A percentile compares a stretch with the other conserved stretches of the same genome.
Evolutionary conservation across 208 protist genomes (phyloP).

Genomic region (Crithidia bombi): DNA sequence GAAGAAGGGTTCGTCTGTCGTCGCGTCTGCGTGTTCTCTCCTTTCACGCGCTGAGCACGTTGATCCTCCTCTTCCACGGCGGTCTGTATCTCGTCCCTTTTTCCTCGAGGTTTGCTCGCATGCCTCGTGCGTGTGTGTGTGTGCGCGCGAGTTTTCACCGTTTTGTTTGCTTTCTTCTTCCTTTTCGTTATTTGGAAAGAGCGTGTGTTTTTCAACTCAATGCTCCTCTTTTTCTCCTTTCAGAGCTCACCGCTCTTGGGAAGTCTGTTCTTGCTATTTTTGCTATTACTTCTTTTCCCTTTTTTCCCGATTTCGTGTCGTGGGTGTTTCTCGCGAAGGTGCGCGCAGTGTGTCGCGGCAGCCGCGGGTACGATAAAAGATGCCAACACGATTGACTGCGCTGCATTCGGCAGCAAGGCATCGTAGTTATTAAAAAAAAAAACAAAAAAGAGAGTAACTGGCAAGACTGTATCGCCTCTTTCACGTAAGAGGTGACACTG

Average conservation of each 20-base stretch:
- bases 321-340: not conserved
- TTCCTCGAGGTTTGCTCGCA: not conserved
- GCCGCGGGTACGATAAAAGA: not conserved
- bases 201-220: conserved; percentile 28
- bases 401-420: not conserved
- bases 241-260: too few species aligned
- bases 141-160: not conserved
- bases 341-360: not conserved
- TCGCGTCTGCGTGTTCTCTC: not conserved
- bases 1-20: not conserved
- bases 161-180: not conserved
- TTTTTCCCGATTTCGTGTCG: conserved; percentile 9
- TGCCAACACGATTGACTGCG: not conserved
- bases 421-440: not conserved
- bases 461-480: not conserved
- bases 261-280: conserved; percentile 27
- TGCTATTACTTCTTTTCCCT: conserved; percentile 18
- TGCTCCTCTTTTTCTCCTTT: too few species aligned
- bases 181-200: conserved; percentile 12
- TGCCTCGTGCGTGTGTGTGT: not conserved
- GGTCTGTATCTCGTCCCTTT: too few species aligned
- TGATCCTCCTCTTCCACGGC: too few species aligned
- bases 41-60: not conserved
- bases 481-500: not conserved
- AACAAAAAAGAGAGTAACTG: not conserved